Evolutionary conservation across 116 monocot genomes (phyloP).

Genomic region (Zostera marina): DNA sequence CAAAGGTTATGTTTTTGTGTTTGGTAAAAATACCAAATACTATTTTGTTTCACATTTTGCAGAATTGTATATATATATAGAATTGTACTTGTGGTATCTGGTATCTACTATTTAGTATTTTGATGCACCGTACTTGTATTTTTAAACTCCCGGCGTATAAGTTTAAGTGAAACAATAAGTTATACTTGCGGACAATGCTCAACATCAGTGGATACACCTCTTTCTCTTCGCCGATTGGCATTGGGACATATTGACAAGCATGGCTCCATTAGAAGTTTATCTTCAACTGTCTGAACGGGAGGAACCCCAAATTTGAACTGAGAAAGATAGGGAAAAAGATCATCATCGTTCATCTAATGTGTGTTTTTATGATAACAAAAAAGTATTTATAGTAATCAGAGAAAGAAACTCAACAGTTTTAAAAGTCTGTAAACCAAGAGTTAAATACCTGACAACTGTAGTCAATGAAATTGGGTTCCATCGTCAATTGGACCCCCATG

Average conservation of each 20-base stretch:
- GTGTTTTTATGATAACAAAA: background rate
- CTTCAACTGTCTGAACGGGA: slow-evolving; percentile 24
- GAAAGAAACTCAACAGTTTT: background rate
- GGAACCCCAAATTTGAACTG: slow-evolving; percentile 86
- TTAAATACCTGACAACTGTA: slow-evolving; percentile 85
- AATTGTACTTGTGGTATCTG: no score
- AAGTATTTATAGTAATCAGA: background rate
- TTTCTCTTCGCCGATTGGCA: slow-evolving; percentile 39
- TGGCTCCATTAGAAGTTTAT: slow-evolving; percentile 48
- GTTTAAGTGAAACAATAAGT: no score
- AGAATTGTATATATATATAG: no score
- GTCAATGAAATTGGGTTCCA: slow-evolving; percentile 89
- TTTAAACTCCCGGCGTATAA: no score
- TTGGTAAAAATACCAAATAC: no score
- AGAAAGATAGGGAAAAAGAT: background rate
- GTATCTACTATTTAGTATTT: no score
- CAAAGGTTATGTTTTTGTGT: no score
- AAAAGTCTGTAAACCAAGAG: background rate
- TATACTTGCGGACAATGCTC: slow-evolving; percentile 50
- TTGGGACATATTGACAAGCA: slow-evolving; percentile 82
- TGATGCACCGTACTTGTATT: no score
- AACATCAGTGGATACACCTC: slow-evolving; percentile 9
- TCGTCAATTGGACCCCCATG: slow-evolving; percentile 78
- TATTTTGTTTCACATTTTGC: no score
- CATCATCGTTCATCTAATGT: no score